Evolutionary conservation across 805 yeast species (phyloP).

Genomic region (Yamadazyma olivae): DNA sequence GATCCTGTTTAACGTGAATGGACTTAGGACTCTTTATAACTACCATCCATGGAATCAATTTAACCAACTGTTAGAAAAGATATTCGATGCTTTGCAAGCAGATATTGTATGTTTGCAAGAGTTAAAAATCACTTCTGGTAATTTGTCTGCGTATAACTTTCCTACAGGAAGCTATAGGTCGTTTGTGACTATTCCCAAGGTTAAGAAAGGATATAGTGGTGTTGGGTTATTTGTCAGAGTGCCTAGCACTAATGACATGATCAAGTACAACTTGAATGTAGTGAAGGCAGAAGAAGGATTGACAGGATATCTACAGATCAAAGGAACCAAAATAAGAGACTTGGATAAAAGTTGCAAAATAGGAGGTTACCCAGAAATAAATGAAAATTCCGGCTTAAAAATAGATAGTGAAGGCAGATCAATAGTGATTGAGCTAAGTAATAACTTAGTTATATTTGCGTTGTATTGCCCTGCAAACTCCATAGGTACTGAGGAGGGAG

Average conservation of each 20-base stretch:
- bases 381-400: slow-evolving; percentile 33
- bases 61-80: slow-evolving; percentile 31
- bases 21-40: slow-evolving; percentile 72
- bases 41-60: slow-evolving; percentile 78
- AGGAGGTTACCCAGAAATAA: slow-evolving; percentile 63
- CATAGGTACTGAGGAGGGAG: slow-evolving; percentile 63
- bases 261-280: slow-evolving; percentile 46
- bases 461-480: slow-evolving; percentile 95
- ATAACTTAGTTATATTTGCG: slow-evolving; percentile 57
- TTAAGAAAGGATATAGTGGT: slow-evolving; percentile 85
- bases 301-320: slow-evolving; percentile 54
- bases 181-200: slow-evolving; percentile 65
- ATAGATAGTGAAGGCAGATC: slow-evolving; percentile 87
- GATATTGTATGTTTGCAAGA: slow-evolving; percentile 90
- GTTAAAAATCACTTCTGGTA: slow-evolving; percentile 50
- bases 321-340: slow-evolving; percentile 14
- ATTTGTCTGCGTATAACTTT: slow-evolving; percentile 25
- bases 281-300: slow-evolving; percentile 87
- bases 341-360: slow-evolving; percentile 37
- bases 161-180: slow-evolving; percentile 56
- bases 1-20: slow-evolving; percentile 81
- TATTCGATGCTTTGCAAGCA: slow-evolving; percentile 56
- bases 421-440: slow-evolving; percentile 68
- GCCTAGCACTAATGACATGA: slow-evolving; percentile 31
- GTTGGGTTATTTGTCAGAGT: slow-evolving; percentile 77